Evolutionary conservation across 2,329 filamentous ascomycete genomes (phyloP).

Genomic region (Dactylellina parvicollis): DNA sequence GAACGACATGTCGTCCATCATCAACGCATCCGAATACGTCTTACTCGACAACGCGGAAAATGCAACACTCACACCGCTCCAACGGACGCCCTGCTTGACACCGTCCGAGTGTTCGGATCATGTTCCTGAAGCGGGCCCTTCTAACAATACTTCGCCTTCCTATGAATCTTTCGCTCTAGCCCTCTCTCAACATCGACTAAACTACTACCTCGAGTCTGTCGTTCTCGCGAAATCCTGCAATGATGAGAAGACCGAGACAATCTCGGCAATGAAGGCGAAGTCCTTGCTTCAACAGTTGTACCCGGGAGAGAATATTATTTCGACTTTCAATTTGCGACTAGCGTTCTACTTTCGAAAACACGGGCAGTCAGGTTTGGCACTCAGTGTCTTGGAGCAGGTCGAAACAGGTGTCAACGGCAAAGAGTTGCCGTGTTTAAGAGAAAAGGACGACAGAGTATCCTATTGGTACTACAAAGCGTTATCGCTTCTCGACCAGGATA

Average conservation of each 20-base stretch:
- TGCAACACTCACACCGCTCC: conserved; percentile 30
- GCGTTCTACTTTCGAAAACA: conserved; percentile 20
- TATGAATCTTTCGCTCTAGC: conserved; percentile 27
- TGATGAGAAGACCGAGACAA: conserved; percentile 1
- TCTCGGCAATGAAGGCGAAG: not conserved
- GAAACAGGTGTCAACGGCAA: not conserved
- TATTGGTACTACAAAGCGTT: conserved; percentile 34
- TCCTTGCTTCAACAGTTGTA: conserved; percentile 9
- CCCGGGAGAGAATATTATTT: conserved; percentile 9
- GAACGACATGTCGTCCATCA: conserved; percentile 32
- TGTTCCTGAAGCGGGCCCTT: not conserved
- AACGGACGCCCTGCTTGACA: conserved; percentile 11
- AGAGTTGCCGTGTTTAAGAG: conserved; percentile 3
- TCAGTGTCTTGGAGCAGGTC: not conserved
- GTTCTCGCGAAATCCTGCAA: conserved; percentile 8
- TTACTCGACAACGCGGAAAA: conserved; percentile 46
- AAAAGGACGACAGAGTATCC: conserved; percentile 1
- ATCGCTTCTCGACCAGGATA: conserved; percentile 6
- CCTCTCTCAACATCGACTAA: conserved; percentile 3
- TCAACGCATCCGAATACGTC: conserved; percentile 42
- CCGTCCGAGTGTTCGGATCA: conserved; percentile 19
- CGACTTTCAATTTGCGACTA: not conserved
- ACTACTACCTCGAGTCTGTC: conserved; percentile 30
- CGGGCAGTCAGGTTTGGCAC: not conserved
- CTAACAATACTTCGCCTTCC: not conserved